Base-by-base conservation (phyloP, 768 basidiomycete genomes). In the Auricularia sp. region DNA sequence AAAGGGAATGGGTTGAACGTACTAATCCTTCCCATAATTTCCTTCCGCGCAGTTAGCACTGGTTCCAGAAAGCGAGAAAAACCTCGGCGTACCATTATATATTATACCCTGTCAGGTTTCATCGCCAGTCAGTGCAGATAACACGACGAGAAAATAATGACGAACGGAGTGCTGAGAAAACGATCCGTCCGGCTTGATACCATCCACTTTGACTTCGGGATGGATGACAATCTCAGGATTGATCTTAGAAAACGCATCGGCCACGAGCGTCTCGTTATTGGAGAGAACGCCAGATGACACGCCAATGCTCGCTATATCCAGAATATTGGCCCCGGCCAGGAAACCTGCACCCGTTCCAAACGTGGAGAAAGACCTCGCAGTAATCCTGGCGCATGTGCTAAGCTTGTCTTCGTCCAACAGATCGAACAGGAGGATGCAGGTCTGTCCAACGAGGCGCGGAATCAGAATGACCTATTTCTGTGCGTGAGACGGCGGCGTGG, bases 261-360 rank as follows among this genome's bases (percentile, higher is more conserved):
- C 73, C 39, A 87, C 69, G 13, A 84, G 71, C 3, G 81, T 76
- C 5, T n/a, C 47, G 42, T 68, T 65, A 10, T 59, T 35, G 24
- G 56, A 72, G 62, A 76, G 64, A 76, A 77, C 45, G 68, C 82
- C 71, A 70, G 76, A 70, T 39, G 86, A 83, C 13, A 86, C 82
- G 13, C 84, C 83, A 61, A 87, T 81, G 68, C 80, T 82, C 21
- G 85, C 84, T 44, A 89, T 79, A 70, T 89, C 86, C 61, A 88
- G 74, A 0, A 80, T 78, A 69, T 89, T 88, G 4, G 88, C 87
- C 13, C 88, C 88, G 36, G 84, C 83, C 29, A 87, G 71, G 47
- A 75, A 79, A 16, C 82, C 79, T 1, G 81, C 70, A 34, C 80
- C 78, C 68, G 80, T 77, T 64, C 75, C 75, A 65, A 85, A 82